phyloP scores from a whole-genome alignment of 1,139 yeast genomes.

The Zygotorulaspora mrakii region DNA sequence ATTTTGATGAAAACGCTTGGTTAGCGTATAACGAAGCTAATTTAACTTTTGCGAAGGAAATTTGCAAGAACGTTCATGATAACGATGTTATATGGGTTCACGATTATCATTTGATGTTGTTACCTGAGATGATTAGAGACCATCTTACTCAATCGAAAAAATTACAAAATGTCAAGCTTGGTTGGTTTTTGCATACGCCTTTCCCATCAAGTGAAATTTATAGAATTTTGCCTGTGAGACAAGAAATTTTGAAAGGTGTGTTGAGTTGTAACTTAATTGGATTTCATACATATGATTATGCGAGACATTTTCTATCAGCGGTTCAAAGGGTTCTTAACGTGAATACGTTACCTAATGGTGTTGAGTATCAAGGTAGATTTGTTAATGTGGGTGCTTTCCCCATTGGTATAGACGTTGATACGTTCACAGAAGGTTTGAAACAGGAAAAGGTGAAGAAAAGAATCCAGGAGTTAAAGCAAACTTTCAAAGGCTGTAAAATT shows the following conservation, averaged over 20 bases:
- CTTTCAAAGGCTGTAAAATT: slow-evolving; percentile 70
- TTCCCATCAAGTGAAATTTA: slow-evolving; percentile 97
- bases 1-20: slow-evolving; percentile 97
- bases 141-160: slow-evolving; percentile 39
- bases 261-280: slow-evolving; percentile 93
- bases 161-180: slow-evolving; percentile 63
- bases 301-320: slow-evolving; percentile 91
- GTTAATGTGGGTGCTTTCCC: slow-evolving; percentile 96
- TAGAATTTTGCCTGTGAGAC: slow-evolving; percentile 90
- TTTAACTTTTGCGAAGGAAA: slow-evolving; percentile 69
- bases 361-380: slow-evolving; percentile 68
- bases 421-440: slow-evolving; percentile 75
- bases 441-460: slow-evolving; percentile 61
- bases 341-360: slow-evolving; percentile 87
- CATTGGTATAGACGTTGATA: slow-evolving; percentile 94
- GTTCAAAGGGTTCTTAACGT: slow-evolving; percentile 84
- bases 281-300: slow-evolving; percentile 98
- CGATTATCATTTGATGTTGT: slow-evolving; percentile 92
- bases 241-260: slow-evolving; percentile 87
- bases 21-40: slow-evolving; percentile 96
- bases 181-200: slow-evolving; percentile 95
- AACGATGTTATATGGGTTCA: slow-evolving; percentile 96
- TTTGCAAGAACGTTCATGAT: slow-evolving; percentile 68
- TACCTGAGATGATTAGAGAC: slow-evolving; percentile 84
- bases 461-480: slow-evolving; percentile 54